Evolutionary conservation across 768 basidiomycete species (phyloP), one percentile per base, ranked within the genome.

Genomic region (Heimioporus sp.): DNA sequence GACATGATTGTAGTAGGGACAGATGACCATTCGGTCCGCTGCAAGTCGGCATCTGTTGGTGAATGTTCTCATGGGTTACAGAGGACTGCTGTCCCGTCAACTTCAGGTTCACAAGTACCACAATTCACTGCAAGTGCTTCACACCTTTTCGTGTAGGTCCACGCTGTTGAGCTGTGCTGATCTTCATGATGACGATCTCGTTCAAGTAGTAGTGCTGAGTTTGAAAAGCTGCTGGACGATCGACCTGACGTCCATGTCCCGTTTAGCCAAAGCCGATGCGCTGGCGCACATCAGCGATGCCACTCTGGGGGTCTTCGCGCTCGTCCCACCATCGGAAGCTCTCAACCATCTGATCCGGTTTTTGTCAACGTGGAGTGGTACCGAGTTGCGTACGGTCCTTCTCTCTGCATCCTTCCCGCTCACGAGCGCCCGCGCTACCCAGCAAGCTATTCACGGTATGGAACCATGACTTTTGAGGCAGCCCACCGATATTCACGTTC

Each of bases 301-400:
- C 8, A 75, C 86, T 19, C 68, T 92, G 6, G 90, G 90, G 1
- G 75, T 75, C 17, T 90, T 89, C 63, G 68, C 79, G 28, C 65
- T 65, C 31, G 68, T 87, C 10, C 79, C 80, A 21, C 76, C 82
- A 2, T 86, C 86, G 8, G 75, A 83, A 55, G 81, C 77, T 6
- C 66, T 92, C 40, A 77, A 90, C 60, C 90, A 90, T 67, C 74
- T 90, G 10, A 76, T 90, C 36, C 76, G 87, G 61, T 91, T 82
- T 64, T 73, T 92, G 47, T 83, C 86, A 49, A 89, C 90, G 60
- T 92, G 88, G 87, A 86, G 82, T 65, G 90, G 90, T 24, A 90
- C 81, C 80, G 91, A 93, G 90, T 91, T 66, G 74, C 67, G 82
- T 82, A 55, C 56, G 30, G 32, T 35, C 53, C 24, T 57, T 43